Percentiles rank a stretch among this genome's conserved stretches.
phyloP scores from a whole-genome alignment of 345 rosid species.

The Heritiera littoralis region DNA sequence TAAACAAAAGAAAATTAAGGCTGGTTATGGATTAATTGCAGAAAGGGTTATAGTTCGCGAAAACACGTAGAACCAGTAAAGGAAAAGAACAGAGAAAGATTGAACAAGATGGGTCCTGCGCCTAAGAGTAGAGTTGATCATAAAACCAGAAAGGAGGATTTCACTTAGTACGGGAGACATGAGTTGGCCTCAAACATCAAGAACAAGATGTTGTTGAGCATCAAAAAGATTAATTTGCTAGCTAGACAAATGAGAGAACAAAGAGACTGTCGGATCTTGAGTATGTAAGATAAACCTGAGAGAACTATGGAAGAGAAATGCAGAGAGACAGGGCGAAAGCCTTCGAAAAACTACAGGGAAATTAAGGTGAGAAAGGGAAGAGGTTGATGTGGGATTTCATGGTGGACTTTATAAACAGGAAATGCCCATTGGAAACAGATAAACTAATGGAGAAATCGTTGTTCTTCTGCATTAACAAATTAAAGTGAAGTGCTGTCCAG shows the following conservation, averaged over 20 bases:
- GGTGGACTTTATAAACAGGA: slow-evolving; percentile 32
- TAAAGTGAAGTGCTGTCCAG: neutral
- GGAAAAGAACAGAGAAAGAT: slow-evolving; percentile 98
- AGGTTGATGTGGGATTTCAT: slow-evolving; percentile 24
- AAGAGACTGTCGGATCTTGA: neutral
- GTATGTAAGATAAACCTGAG: neutral
- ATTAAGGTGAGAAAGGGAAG: slow-evolving; percentile 27
- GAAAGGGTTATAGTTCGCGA: slow-evolving; percentile 44
- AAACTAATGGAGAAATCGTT: slow-evolving; percentile 10
- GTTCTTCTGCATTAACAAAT: neutral
- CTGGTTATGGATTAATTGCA: neutral
- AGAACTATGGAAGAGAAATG: neutral
- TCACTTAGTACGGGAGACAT: slow-evolving; percentile 93
- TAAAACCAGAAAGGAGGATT: slow-evolving; percentile 79
- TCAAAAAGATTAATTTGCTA: slow-evolving; percentile 29
- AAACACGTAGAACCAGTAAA: slow-evolving; percentile 92
- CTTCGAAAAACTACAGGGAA: neutral
- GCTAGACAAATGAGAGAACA: neutral
- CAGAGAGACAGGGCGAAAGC: too few relatives aligned
- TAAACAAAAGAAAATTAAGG: neutral
- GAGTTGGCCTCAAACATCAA: slow-evolving; percentile 48
- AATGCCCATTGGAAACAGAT: slow-evolving; percentile 20
- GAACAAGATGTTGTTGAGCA: slow-evolving; percentile 37
- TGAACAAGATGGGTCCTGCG: slow-evolving; percentile 98
- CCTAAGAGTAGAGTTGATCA: slow-evolving; percentile 73